Base-by-base conservation (phyloP, 306 rosid species). In the Begonia loranthoides region DNA sequence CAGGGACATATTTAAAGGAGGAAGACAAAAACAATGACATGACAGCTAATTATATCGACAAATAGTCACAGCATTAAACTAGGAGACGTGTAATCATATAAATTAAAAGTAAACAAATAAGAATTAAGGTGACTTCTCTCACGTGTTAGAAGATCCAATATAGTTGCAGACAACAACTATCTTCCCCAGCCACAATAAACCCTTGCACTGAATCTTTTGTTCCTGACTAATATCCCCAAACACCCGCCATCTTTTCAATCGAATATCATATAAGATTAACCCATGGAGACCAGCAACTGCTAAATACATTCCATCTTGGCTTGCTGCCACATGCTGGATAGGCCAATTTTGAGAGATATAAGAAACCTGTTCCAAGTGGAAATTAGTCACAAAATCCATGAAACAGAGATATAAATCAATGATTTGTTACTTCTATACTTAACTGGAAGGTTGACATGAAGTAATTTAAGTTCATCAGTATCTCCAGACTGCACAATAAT, bases 331-430 rank as follows among this genome's bases (percentile, higher is more conserved):
- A 71, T 90, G 92, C 62, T 82, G 97, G 55, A 90, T 80, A 10
- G 97, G 97, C 95, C 97, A 90, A 69, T 85, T 90, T 72, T 85
- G 95, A 50, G 95, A 82, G 72, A 90, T 85, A 73, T 90, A 90
- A 54, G 97, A 90, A 68, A 82, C 97, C 97, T 90, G 72, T 48
- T 63, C 19, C 62, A 66, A 50, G 62, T 43, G 33, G 52, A 65
- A 71, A 36, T 51, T 52, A 50, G 62, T 80, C 70, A 74, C 65
- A 45, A 24, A 58, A n/a, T 3, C 49, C 41, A 13, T 11, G 12
- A 36, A 17, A 43, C 11, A 39, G 15, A 40, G 38, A 33, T 38
- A 51, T 53, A 63, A 57, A 67, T 41, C 51, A 57, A 57, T 24
- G 28, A 64, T 41, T 63, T 66, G 53, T 61, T 63, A 73, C 59